Evolutionary conservation across 495 filamentous ascomycete genomes (phyloP).

Genomic region (Penicillium chermesinum): DNA sequence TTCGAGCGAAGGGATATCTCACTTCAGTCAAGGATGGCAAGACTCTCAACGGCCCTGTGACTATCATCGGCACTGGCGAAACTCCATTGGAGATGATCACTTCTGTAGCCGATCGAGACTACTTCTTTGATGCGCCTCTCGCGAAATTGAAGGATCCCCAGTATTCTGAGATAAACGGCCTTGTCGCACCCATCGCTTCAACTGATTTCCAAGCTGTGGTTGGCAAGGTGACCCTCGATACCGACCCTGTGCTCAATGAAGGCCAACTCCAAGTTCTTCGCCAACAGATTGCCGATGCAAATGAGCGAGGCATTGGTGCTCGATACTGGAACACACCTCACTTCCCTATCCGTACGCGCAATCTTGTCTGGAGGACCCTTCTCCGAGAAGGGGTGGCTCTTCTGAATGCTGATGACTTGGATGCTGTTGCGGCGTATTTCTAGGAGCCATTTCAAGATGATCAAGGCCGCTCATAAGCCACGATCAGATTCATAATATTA

Average conservation of each 20-base stretch:
- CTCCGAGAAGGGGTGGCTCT: slow-evolving; percentile 63
- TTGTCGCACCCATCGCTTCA: slow-evolving; percentile 50
- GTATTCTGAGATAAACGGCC: slow-evolving; percentile 39
- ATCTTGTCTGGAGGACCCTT: slow-evolving; percentile 64
- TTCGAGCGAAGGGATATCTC: slow-evolving; percentile 58
- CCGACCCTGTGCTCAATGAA: slow-evolving; percentile 31
- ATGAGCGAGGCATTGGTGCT: slow-evolving; percentile 56
- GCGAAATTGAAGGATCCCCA: slow-evolving; percentile 36
- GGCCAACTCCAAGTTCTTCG: slow-evolving; percentile 54
- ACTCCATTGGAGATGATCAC: slow-evolving; percentile 63
- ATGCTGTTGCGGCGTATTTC: slow-evolving; percentile 44
- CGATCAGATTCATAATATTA: neutral
- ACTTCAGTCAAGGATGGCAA: slow-evolving; percentile 50
- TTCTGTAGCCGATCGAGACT: slow-evolving; percentile 46
- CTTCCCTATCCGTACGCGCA: slow-evolving; percentile 61
- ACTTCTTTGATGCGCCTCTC: slow-evolving; percentile 60
- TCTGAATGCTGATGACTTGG: slow-evolving; percentile 75
- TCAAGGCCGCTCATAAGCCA: too few relatives aligned
- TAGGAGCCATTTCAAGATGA: slow-evolving; percentile 5
- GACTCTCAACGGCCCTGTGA: slow-evolving; percentile 52
- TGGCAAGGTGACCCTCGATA: slow-evolving; percentile 32
- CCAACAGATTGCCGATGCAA: slow-evolving; percentile 56
- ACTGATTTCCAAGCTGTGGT: slow-evolving; percentile 39
- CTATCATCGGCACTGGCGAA: slow-evolving; percentile 75
- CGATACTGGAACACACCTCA: slow-evolving; percentile 70